These are phyloP conservation scores for Calamus simplicifolius DNA, from an alignment of 176 grass and related monocot species.

Conservation along the genomic window DNA sequence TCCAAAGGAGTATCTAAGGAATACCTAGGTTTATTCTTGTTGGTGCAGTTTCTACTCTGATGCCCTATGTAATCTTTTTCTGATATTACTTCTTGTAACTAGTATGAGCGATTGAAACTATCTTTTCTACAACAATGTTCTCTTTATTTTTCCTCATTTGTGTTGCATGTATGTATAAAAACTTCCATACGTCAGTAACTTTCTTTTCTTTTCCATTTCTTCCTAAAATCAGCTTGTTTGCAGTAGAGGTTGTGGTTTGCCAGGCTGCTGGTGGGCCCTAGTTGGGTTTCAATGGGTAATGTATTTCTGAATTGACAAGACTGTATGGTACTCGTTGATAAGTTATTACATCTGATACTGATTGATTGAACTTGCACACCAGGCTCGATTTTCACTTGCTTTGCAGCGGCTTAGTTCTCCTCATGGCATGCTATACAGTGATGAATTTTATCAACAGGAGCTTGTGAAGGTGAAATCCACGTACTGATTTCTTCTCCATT, in stretches of 20 bases:
- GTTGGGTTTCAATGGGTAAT: constrained; percentile 95
- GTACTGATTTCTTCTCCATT: constrained; percentile 18
- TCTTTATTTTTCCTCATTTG: no score
- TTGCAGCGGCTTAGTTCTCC: constrained; percentile 61
- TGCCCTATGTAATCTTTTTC: constrained; percentile 5
- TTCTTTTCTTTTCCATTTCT: constrained; percentile 9
- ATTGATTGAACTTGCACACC: constrained; percentile 6
- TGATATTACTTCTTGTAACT: not conserved
- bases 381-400: constrained; percentile 72
- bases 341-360: not conserved
- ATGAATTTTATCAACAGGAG: constrained; percentile 53
- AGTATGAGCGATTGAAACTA: no score
- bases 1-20: no score
- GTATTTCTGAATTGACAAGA: not conserved
- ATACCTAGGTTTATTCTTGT: no score
- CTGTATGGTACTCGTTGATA: not conserved
- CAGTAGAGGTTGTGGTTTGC: constrained; percentile 46
- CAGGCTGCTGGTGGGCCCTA: constrained; percentile 82
- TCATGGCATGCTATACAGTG: constrained; percentile 54
- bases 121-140: no score
- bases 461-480: constrained; percentile 38
- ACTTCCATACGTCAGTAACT: not conserved
- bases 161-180: no score
- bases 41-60: not conserved
- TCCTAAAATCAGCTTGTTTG: constrained; percentile 33